Evolutionary conservation across 2,329 filamentous ascomycete genomes (phyloP).

Genomic region (Chaetoscypha palmicola): DNA sequence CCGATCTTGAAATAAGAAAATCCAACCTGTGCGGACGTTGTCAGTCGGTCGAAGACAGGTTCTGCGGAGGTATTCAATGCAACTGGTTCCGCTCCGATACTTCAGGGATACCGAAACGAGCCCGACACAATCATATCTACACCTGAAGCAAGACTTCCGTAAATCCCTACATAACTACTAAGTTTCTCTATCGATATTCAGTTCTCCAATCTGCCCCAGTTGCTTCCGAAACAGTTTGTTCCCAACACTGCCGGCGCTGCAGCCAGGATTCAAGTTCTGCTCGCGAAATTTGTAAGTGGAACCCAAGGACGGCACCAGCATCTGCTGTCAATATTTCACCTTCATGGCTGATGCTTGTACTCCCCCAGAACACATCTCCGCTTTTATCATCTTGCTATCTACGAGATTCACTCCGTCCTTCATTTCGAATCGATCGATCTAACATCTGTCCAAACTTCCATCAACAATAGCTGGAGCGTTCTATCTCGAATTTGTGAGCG

Average conservation of each 20-base stretch:
- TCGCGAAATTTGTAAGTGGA: background rate
- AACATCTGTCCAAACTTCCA: background rate
- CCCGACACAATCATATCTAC: conserved; percentile 18
- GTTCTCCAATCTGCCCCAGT: background rate
- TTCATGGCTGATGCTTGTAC: conserved; percentile 24
- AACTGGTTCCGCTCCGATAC: conserved; percentile 4
- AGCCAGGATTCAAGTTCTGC: conserved; percentile 9
- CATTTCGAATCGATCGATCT: conserved; percentile 9
- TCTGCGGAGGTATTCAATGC: conserved; percentile 6
- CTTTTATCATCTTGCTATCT: conserved; percentile 4
- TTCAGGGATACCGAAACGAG: conserved; percentile 14
- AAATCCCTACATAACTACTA: conserved; percentile 10
- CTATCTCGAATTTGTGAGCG: conserved; percentile 17
- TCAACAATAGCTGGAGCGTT: conserved; percentile 15
- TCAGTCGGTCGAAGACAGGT: background rate
- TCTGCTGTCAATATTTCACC: conserved; percentile 7
- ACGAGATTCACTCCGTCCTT: conserved; percentile 6
- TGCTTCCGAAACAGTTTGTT: conserved; percentile 13
- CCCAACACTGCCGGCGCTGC: conserved; percentile 4
- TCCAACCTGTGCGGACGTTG: background rate
- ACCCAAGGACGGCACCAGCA: background rate
- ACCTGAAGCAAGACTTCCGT: conserved; percentile 18
- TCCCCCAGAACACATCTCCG: conserved; percentile 10
- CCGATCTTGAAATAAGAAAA: conserved; percentile 2
- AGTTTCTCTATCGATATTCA: conserved; percentile 7